phyloP scores from a whole-genome alignment of 2,329 filamentous ascomycete species.

The Apiospora arundinis region DNA sequence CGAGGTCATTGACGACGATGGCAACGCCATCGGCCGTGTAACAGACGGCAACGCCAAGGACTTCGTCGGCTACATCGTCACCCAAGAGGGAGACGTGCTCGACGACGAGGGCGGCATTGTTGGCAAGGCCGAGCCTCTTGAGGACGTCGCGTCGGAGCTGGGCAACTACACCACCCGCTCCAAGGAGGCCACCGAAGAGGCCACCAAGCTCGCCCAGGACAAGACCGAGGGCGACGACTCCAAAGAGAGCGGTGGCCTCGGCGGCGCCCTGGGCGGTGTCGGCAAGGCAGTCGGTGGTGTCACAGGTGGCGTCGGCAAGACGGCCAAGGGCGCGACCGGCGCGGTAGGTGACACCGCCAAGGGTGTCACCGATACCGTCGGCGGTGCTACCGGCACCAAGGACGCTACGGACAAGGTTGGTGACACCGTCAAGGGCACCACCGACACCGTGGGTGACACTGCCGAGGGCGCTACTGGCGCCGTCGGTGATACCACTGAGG shows the following conservation, averaged over 20 bases:
- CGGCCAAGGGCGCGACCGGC: constrained; percentile 32
- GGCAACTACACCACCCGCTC: constrained; percentile 39
- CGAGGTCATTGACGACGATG: constrained; percentile 62
- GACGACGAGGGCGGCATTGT: constrained; percentile 39
- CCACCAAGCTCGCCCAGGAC: constrained; percentile 16
- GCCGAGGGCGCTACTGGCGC: constrained; percentile 23
- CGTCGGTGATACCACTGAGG: constrained; percentile 26
- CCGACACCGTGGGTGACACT: constrained; percentile 26
- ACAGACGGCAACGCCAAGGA: constrained; percentile 38
- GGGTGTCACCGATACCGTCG: constrained; percentile 33
- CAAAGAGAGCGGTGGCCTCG: constrained; percentile 27
- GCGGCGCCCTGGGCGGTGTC: constrained; percentile 33
- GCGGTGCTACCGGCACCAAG: constrained; percentile 33
- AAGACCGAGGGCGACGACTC: constrained; percentile 22
- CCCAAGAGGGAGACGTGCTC: constrained; percentile 44
- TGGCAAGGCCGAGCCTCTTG: constrained; percentile 42
- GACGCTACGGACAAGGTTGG: constrained; percentile 33
- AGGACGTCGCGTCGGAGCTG: constrained; percentile 38
- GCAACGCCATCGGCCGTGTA: constrained; percentile 52
- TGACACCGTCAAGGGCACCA: constrained; percentile 30
- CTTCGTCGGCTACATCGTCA: constrained; percentile 41
- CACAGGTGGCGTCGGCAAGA: constrained; percentile 32
- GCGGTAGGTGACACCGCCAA: constrained; percentile 33
- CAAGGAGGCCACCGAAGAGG: constrained; percentile 27
- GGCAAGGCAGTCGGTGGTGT: constrained; percentile 31